These are phyloP conservation scores for Rhizopus delemar DNA, from an alignment of 371 early-diverging fungal genomes.

Conservation along the genomic window DNA sequence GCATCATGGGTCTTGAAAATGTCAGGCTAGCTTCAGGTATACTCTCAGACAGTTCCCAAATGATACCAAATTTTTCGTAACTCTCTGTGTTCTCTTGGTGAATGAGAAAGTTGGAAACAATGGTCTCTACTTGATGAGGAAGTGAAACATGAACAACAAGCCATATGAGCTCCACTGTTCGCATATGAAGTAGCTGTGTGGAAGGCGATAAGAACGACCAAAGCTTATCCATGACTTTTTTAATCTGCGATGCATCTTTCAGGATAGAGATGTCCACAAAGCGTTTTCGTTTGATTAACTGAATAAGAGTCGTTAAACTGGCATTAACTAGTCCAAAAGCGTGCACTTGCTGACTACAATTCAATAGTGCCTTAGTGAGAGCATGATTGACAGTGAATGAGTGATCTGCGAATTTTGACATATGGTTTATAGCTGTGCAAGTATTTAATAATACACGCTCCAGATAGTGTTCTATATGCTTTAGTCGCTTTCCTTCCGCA, in stretches of 20 bases:
- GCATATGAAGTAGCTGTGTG: constrained; percentile 55
- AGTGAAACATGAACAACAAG: constrained; percentile 54
- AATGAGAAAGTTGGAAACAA: constrained; percentile 59
- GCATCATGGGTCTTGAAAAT: constrained; percentile 73
- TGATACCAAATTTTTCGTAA: constrained; percentile 68
- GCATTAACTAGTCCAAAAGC: constrained; percentile 54
- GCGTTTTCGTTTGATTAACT: constrained; percentile 23
- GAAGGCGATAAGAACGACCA: constrained; percentile 54
- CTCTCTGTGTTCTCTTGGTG: constrained; percentile 34
- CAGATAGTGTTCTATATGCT: constrained; percentile 36
- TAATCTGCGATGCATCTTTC: constrained; percentile 15
- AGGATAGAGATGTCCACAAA: constrained; percentile 26
- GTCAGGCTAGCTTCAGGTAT: constrained; percentile 41
- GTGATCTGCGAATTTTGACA: constrained; percentile 27
- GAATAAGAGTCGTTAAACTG: constrained; percentile 40
- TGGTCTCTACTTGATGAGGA: constrained; percentile 62
- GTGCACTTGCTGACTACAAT: constrained; percentile 50
- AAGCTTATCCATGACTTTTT: constrained; percentile 37
- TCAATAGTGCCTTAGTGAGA: constrained; percentile 40
- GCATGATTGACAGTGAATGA: constrained; percentile 3
- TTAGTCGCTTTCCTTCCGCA: constrained; percentile 38
- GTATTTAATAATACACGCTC: constrained; percentile 34
- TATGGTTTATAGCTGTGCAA: constrained; percentile 27
- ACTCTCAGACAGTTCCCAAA: constrained; percentile 69
- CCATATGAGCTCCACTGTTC: constrained; percentile 70